Conservation (phyloP, 768 basidiomycete species). For the Mycena galericulata region DNA sequence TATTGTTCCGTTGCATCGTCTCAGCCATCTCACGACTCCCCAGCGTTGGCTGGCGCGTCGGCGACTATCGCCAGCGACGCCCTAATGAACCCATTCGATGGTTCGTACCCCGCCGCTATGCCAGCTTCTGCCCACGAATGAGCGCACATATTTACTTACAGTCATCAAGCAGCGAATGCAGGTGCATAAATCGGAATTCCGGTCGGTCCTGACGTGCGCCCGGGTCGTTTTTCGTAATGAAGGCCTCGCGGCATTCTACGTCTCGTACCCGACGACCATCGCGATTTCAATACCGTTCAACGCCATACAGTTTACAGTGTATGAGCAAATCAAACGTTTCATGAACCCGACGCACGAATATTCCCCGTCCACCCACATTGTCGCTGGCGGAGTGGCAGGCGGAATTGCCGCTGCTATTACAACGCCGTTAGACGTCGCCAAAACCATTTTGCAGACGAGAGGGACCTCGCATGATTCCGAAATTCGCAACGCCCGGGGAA, state of each 20-base stretch:
- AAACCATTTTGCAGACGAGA: slow-evolving; percentile 95
- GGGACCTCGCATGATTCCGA: slow-evolving; percentile 89
- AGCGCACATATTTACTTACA: slow-evolving; percentile 48
- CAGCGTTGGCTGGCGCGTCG: slow-evolving; percentile 92
- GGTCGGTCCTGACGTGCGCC: slow-evolving; percentile 88
- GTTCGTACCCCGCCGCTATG: slow-evolving; percentile 72
- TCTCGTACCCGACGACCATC: slow-evolving; percentile 98
- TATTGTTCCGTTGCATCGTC: not conserved
- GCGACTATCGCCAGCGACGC: slow-evolving; percentile 97
- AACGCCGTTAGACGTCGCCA: slow-evolving; percentile 96
- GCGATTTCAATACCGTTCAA: slow-evolving; percentile 98
- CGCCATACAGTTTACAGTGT: slow-evolving; percentile 96
- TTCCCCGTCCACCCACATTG: slow-evolving; percentile 93
- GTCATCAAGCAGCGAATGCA: slow-evolving; percentile 99
- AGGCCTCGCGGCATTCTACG: slow-evolving; percentile 93
- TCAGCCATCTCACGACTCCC: slow-evolving; percentile 20
- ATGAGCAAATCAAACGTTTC: slow-evolving; percentile 90
- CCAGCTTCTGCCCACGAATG: slow-evolving; percentile 31
- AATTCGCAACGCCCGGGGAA: slow-evolving; percentile 86
- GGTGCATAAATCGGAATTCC: slow-evolving; percentile 92
- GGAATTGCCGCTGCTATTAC: slow-evolving; percentile 96
- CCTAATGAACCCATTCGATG: slow-evolving; percentile 99
- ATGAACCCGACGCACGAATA: slow-evolving; percentile 90
- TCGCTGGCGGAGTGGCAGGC: slow-evolving; percentile 92
- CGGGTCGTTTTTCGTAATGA: slow-evolving; percentile 86